Evolutionary conservation across 2,329 filamentous ascomycete species (phyloP), one percentile per base, ranked within the genome.

Genomic region (Arachnopeziza araneosa): DNA sequence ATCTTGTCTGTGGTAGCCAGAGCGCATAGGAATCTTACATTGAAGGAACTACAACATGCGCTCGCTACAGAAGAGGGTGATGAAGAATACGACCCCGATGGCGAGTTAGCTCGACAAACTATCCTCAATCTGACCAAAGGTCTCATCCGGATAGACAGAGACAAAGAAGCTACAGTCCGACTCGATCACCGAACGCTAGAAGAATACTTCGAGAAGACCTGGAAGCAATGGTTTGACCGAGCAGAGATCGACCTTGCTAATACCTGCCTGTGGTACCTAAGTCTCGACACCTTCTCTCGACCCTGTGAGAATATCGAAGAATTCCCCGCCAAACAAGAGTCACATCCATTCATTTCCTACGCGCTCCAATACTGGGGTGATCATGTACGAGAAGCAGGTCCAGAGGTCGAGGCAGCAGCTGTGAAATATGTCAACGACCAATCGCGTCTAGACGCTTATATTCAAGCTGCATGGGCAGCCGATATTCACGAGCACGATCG

Each of bases 1-100:
- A 65, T 70, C 19, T 54, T 77, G 1, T 68, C 68, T 0, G 73
- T 73, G 70, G 64, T 76, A 4, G 67, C 63, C 19, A 71, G 57
- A 32, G 66, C 73, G 1, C 64, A 59, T 30, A 64, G 70, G 51
- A 66, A 62, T 1, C 57, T 76, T 1, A 68, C 61, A 3, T 54
- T 64, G 1, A 12, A 36, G 7, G 72, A 75, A 56, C 65, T 76
- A 1, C 66, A 69, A 52, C 68, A 74, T 58, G 73, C 73, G 0
- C 63, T 76, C 21, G 72, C 71, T 1, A 65, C 72, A 14, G 61
- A 70, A 24, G 9, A 55, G 12, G 68, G 58, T 1, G 51, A 66
- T 12, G 7, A n/a, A 6, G 49, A 56, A 14, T 58, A 63, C 50
- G 57, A 64, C 51, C 10, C 60, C 55, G 19, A 56, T 69, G 49